These are phyloP conservation scores for Leucoagaricus sp. DNA, from an alignment of 1,284 basidiomycete species.

Conservation along the genomic window DNA sequence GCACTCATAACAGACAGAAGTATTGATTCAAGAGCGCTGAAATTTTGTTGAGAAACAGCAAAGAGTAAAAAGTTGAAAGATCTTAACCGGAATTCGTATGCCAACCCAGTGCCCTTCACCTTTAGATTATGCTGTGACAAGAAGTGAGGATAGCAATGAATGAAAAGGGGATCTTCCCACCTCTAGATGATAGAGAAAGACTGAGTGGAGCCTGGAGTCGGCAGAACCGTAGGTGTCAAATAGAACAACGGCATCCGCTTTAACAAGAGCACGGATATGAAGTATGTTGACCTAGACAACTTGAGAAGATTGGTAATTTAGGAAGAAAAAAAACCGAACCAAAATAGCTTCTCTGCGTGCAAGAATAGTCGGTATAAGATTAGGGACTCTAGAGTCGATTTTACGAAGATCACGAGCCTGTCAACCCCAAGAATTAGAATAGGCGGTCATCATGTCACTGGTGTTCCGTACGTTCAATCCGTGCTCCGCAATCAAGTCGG, in stretches of 20 bases:
- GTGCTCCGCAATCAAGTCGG: conserved; percentile 87
- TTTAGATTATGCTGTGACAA: conserved; percentile 74
- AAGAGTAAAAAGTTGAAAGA: neutral
- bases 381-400: conserved; percentile 93
- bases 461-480: conserved; percentile 74
- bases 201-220: conserved; percentile 82
- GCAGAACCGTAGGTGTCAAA: conserved; percentile 90
- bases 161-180: conserved; percentile 36
- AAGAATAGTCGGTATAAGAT: conserved; percentile 93
- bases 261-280: conserved; percentile 93
- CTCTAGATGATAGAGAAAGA: conserved; percentile 88
- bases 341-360: conserved; percentile 87
- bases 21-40: conserved; percentile 87
- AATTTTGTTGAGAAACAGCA: conserved; percentile 21
- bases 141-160: conserved; percentile 16
- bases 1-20: conserved; percentile 87
- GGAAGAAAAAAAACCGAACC: conserved; percentile 43
- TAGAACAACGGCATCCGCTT: conserved; percentile 88
- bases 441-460: conserved; percentile 9
- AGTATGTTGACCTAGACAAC: conserved; percentile 80
- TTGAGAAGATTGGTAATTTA: conserved; percentile 15
- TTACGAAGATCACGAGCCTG: conserved; percentile 96
- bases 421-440: conserved; percentile 16
- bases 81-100: conserved; percentile 91
- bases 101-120: conserved; percentile 61